Conservation (phyloP, 768 basidiomycete genomes). For the Lentinus tigrinus region DNA sequence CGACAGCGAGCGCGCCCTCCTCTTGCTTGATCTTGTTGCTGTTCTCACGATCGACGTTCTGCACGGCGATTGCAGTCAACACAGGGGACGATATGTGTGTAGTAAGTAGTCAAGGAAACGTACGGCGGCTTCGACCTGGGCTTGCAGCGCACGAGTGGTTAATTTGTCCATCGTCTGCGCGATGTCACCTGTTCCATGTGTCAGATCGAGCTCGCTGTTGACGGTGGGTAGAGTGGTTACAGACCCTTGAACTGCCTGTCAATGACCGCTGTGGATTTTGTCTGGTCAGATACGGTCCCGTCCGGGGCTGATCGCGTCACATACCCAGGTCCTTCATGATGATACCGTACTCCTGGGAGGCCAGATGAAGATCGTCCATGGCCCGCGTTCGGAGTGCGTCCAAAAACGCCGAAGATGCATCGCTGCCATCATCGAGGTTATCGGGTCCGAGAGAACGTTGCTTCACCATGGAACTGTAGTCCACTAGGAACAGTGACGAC, state of each 20-base stretch:
- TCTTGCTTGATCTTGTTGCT: constrained; percentile 87
- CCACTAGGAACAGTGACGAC: constrained; percentile 34
- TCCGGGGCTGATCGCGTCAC: constrained; percentile 10
- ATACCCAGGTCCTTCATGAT: constrained; percentile 74
- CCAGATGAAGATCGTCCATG: constrained; percentile 84
- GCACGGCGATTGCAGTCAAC: neutral
- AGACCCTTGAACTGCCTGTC: constrained; percentile 80
- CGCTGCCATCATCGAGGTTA: constrained; percentile 66
- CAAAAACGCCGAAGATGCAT: constrained; percentile 73
- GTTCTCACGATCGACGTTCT: constrained; percentile 87
- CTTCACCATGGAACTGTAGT: constrained; percentile 68
- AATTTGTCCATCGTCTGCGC: constrained; percentile 83
- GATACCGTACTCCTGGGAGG: constrained; percentile 83
- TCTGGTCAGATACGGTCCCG: neutral
- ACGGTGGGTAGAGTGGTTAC: neutral
- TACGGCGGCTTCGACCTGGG: constrained; percentile 85
- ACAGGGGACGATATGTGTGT: neutral
- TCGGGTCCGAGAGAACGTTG: constrained; percentile 79
- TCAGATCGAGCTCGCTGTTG: neutral
- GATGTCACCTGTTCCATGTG: constrained; percentile 52
- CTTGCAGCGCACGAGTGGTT: constrained; percentile 80
- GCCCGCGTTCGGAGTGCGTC: constrained; percentile 80
- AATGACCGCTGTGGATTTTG: constrained; percentile 59
- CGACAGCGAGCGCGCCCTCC: constrained; percentile 74
- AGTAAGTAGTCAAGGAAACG: constrained; percentile 21